These are phyloP conservation scores for Trebouxia sp. DNA, from an alignment of 139 green algal species.

Conservation along the genomic window DNA sequence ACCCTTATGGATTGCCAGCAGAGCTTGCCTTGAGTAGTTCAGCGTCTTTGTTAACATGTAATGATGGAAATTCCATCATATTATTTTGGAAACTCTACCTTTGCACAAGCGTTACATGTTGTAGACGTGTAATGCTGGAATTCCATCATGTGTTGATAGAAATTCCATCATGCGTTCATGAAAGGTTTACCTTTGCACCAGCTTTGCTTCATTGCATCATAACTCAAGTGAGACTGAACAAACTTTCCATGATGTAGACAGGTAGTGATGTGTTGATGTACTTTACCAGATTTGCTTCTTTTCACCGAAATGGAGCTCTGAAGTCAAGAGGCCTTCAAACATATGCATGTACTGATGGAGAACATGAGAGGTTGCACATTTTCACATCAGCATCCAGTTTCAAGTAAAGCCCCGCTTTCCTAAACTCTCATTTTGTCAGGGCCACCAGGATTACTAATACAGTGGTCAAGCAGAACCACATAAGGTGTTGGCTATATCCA, in stretches of 20 bases:
- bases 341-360: constrained; percentile 14
- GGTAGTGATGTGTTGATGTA: background rate
- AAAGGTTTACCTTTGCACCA: background rate
- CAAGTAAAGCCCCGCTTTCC: constrained; percentile 2
- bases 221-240: constrained; percentile 17
- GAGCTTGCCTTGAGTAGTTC: constrained; percentile 15
- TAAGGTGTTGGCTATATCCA: constrained; percentile 19
- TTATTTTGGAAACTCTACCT: background rate
- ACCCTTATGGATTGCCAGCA: constrained; percentile 27
- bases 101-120: background rate
- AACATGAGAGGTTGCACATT: background rate
- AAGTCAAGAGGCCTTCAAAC: constrained; percentile 18
- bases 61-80: background rate
- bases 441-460: constrained; percentile 17
- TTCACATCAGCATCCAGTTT: background rate
- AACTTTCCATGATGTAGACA: constrained; percentile 16
- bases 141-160: background rate
- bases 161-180: background rate
- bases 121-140: too few species aligned
- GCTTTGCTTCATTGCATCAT: constrained; percentile 2
- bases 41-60: background rate
- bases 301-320: constrained; percentile 11
- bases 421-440: constrained; percentile 10
- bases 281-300: constrained; percentile 9
- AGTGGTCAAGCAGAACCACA: constrained; percentile 12